Evolutionary conservation across 345 rosid species (phyloP), one percentile per base, ranked within the genome.

Genomic region (Populus pruinosa): DNA sequence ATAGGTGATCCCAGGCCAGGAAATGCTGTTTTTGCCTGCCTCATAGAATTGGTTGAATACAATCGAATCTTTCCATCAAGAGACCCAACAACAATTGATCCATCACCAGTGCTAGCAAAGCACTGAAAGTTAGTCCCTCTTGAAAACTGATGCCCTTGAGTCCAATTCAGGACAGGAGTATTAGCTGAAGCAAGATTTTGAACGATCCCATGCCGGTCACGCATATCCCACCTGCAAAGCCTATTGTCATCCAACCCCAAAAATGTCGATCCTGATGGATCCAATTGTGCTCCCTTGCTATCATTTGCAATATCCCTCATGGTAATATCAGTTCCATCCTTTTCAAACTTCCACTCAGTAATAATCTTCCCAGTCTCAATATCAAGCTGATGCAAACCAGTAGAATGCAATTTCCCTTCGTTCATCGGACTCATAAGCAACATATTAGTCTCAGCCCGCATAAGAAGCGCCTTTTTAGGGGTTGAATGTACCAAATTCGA

Each of bases 141-240:
- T n/a, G 97, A 92, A 75, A 96, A 96, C 87, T 93, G 98, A 87
- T 96, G 99, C 50, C 99, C 99, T 44, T 93, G 98, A 0, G 91
- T 74, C 99, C 98, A 96, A 74, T 90, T 92, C 87, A 93, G 83
- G 21, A 93, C 95, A 43, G 99, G 96, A 17, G 87, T 76, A 83
- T 77, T 86, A 8, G 90, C 84, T 79, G 81, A 78, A 61, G 91
- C 97, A 78, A 96, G 92, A 84, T 93, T 79, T 87, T 96, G 99
- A 85, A 96, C 98, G 81, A 93, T 87, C 21, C 97, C 97, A 69
- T 91, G 88, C 16, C 90, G 83, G 56, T 93, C 99, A 75, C 99
- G 97, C 98, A 96, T 96, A 82, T 96, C 99, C 99, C 99, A 96
- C 84, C 99, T 88, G 71, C 99, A 93, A 78, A 96, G 98, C 87